A percentile compares a stretch with the other conserved stretches of the same genome.
Evolutionary conservation across 257 asterid species (phyloP).

Genomic region (Forsythia viridissima): DNA sequence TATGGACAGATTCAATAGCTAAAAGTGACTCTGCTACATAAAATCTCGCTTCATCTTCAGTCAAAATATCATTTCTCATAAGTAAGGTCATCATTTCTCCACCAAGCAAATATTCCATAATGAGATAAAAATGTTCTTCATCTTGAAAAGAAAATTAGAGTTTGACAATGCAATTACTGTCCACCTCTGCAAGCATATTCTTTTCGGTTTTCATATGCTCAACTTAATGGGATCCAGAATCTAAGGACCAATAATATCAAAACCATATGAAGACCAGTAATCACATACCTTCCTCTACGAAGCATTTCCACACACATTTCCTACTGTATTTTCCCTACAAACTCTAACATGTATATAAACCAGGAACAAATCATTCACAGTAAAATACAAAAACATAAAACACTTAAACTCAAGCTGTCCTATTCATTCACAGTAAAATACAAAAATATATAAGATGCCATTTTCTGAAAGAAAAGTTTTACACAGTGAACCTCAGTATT

Average conservation of each 20-base stretch:
- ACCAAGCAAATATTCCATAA: background rate
- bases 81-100: constrained; percentile 20
- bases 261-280: background rate
- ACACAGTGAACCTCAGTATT: background rate
- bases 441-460: background rate
- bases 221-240: background rate
- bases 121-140: no score
- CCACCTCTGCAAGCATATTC: no score
- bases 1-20: constrained; percentile 14
- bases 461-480: background rate
- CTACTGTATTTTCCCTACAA: constrained; percentile 7
- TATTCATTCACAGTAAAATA: no score
- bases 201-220: no score
- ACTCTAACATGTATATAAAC: background rate
- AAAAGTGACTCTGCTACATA: constrained; percentile 9
- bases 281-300: constrained; percentile 9
- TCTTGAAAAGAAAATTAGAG: no score
- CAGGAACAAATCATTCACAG: background rate
- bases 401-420: background rate
- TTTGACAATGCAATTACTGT: no score
- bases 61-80: constrained; percentile 14
- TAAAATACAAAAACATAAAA: no score
- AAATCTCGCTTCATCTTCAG: constrained; percentile 18
- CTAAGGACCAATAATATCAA: background rate
- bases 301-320: constrained; percentile 8